Base-by-base conservation (phyloP, 2,329 filamentous ascomycete species). In the Monosporascus sp. region DNA sequence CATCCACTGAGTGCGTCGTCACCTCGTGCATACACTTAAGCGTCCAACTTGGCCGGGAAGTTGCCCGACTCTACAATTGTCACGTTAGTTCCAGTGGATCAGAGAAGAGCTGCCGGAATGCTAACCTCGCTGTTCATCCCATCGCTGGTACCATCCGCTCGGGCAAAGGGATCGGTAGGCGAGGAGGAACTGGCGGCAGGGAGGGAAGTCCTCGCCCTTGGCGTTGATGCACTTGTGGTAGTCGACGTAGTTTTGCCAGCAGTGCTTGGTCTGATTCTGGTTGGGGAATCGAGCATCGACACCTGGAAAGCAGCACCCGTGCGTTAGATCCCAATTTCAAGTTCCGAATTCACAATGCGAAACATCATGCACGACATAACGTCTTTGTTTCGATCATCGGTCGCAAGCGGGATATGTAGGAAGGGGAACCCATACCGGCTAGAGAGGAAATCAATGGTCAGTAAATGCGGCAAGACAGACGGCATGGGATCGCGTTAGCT, bases 211-310 rank as follows among this genome's bases (percentile, higher is more conserved):
- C 82, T 97, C 93, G 77, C 93, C 93, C 85, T 97, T 97, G 78
- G 92, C 93, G 72, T 87, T 81, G 77, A 97, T 91, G 82, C 94
- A 99, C 85, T 99, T 99, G 87, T 99, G 90, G 84, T 99, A 97
- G 78, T 99, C 94, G 80, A 99, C 94, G 79, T 99, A 99, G 85
- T 99, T 99, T 77, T 99, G 95, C 94, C 94, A 99, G 90, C 94
- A 99, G 86, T 99, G 92, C 88, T 97, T 97, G 78, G 92, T 88
- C 81, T 94, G 90, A 82, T 99, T 99, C 82, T 86, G 80, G 83
- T 99, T 96, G 71, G 94, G 94, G 81, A 97, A 99, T 75, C 94
- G 93, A 77, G 94, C 94, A 75, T 99, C 94, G 81, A 95, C 96
- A 82, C 94, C 94, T 97, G 68, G n/a, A 24, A 16, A 22, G 24